These are phyloP conservation scores for Lachnellula occidentalis DNA, from an alignment of 2,329 filamentous ascomycete species.

Conservation along the genomic window DNA sequence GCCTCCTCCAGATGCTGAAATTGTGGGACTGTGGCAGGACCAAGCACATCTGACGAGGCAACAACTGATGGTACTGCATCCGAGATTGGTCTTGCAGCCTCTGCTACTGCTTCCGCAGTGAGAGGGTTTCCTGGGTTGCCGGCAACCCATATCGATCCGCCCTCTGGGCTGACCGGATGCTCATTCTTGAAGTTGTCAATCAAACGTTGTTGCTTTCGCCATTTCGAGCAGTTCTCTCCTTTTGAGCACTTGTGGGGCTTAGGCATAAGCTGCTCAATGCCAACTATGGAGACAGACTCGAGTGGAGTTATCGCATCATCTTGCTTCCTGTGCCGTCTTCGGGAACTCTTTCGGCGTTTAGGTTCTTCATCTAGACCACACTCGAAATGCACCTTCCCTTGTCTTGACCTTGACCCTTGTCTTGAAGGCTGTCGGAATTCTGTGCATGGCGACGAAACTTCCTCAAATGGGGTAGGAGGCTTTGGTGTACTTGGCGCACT, in stretches of 20 bases:
- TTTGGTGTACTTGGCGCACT: slow-evolving; percentile 46
- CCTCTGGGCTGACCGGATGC: slow-evolving; percentile 57
- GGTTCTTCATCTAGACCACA: slow-evolving; percentile 25
- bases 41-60: slow-evolving; percentile 86
- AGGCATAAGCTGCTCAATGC: slow-evolving; percentile 82
- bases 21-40: slow-evolving; percentile 58
- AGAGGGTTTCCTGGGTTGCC: slow-evolving; percentile 74
- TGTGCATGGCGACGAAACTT: slow-evolving; percentile 38
- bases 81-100: slow-evolving; percentile 57
- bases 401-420: slow-evolving; percentile 16
- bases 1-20: slow-evolving; percentile 70
- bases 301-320: slow-evolving; percentile 69
- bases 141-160: slow-evolving; percentile 68
- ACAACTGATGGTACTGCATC: slow-evolving; percentile 77
- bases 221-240: slow-evolving; percentile 80
- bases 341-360: slow-evolving; percentile 22
- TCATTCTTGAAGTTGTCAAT: slow-evolving; percentile 70
- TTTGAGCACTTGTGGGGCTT: slow-evolving; percentile 81
- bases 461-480: slow-evolving; percentile 56
- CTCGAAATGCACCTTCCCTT: slow-evolving; percentile 14
- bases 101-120: slow-evolving; percentile 47
- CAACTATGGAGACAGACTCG: slow-evolving; percentile 86
- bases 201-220: slow-evolving; percentile 71
- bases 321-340: slow-evolving; percentile 23
- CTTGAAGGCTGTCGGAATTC: slow-evolving; percentile 21